phyloP scores from a whole-genome alignment of 305 asterid species.

The Fraxinus nigra region DNA sequence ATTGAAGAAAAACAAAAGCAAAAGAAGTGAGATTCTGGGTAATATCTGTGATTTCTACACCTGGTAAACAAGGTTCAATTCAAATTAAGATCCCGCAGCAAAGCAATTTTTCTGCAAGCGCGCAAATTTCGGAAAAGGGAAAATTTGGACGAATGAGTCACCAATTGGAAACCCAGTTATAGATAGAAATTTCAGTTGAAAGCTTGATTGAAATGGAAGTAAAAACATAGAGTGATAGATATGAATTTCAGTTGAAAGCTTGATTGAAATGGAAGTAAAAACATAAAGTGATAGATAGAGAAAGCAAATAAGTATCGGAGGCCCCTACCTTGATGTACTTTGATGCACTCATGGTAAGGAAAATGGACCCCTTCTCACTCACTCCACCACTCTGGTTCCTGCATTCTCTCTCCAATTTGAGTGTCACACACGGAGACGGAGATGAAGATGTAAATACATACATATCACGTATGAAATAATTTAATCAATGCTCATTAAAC shows the following conservation, averaged over 20 bases:
- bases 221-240: conserved; percentile 14
- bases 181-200: conserved; percentile 25
- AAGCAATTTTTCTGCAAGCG: conserved; percentile 28
- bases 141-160: background rate
- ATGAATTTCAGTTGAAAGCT: conserved; percentile 33
- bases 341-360: conserved; percentile 31
- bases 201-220: conserved; percentile 57
- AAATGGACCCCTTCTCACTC: conserved; percentile 32
- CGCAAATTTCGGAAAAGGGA: conserved; percentile 24
- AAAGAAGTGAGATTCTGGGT: conserved; percentile 17
- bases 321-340: conserved; percentile 46
- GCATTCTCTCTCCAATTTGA: conserved; percentile 1
- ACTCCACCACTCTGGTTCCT: conserved; percentile 1
- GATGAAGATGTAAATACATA: conserved; percentile 2
- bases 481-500: too few relatives aligned
- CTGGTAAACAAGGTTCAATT: conserved; percentile 30
- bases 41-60: conserved; percentile 57
- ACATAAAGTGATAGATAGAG: background rate
- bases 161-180: conserved; percentile 15
- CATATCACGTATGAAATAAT: background rate
- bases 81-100: conserved; percentile 38
- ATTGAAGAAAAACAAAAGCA: conserved; percentile 19
- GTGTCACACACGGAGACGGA: background rate
- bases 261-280: conserved; percentile 56
- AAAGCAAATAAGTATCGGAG: conserved; percentile 16